Base-by-base conservation (phyloP, 306 rosid species). In the Arachis hypogaea region DNA sequence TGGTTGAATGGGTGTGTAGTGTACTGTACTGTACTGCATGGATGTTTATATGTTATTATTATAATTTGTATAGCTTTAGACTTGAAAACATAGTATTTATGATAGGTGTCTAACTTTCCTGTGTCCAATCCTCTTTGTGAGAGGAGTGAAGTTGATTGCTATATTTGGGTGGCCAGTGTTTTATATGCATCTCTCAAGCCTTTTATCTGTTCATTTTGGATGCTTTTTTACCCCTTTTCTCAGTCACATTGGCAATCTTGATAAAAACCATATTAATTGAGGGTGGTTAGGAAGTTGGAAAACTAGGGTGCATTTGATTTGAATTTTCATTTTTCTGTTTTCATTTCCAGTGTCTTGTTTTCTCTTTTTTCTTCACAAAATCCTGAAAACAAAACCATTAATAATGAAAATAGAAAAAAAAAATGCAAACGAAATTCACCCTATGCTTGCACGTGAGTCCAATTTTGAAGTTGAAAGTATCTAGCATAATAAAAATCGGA, bases 1-100 rank as follows among this genome's bases (percentile, higher is more conserved):
- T 83, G 87, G 92, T 89, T 69, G 95, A 86, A 66, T 85, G 89
- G 92, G 92, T 89, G 50, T 41, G 92, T 81, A 66, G 52, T 47
- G 83, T 74, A 67, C 71, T 12, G 83, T 74, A 67, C 71, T 12
- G 29, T 55, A 73, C 75, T 70, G 55, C 30, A 2, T 62, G 36
- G 10, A 11, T 68, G 11, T 69, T 59, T 69, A 7, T 57, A 11
- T 70, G 50, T 75, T 47, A n/a, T 14, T 54, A 54, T 8, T 45
- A 51, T 51, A 51, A 22, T 44, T 52, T 45, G 52, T 45, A 45
- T 63, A 44, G 30, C 50, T 54, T 63, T 33, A 49, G 45, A 38
- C 46, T 43, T 16, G 69, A 63, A 54, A 54, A 11, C 66, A 52
- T 14, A 45, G 30, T 68, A 68, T 54, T 52, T 22, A 62, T 54